Evolutionary conservation across 1,284 basidiomycete species (phyloP), one percentile per base, ranked within the genome.

Genomic region (Ustilago sp.): DNA sequence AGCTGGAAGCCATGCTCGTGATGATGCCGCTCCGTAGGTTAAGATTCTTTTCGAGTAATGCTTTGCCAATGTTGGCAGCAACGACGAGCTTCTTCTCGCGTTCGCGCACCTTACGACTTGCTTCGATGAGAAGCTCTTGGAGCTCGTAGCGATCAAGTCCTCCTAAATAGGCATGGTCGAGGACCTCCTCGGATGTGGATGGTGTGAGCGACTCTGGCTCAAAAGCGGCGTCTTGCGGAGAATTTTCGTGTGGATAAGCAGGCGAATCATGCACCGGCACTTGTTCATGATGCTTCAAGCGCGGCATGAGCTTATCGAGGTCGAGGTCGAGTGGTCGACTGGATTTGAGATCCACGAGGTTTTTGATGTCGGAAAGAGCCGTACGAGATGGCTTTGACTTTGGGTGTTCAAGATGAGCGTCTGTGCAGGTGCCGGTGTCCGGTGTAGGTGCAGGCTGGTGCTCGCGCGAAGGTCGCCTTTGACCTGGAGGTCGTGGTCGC

Each of bases 41-140:
- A 3, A 80, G 65, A 34, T 83, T 82, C 73, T 83, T 83, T 34
- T 83, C 79, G n/a, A 83, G 62, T 19, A 83, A 70, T 2, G 80
- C 79, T 47, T 82, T 76, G 53, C 82, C 82, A 32, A 83, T 82
- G 45, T 77, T 77, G 34, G 82, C 82, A 9, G 82, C 80, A 31
- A 83, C 71, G 35, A 77, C 74, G 34, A 83, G 70, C 52, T 82
- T 81, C 17, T 75, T 58, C 47, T 83, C 82, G 13, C 82, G 62
- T 43, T 80, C 80, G 31, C 71, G 75, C 55, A 83, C 80, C 47
- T 81, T 76, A n/a, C 68, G 74, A 57, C 74, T 71, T 0, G 82
- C 80, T 39, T 82, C 59, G 55, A 82, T 67, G 23, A 83, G 58
- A 17, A 83, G 63, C 8, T 63, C 50, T 39, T 83, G 80, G 48